Percentiles rank a stretch among this genome's conserved stretches.
Conservation (phyloP, 257 asterid species). For the Perilla frutescens region DNA sequence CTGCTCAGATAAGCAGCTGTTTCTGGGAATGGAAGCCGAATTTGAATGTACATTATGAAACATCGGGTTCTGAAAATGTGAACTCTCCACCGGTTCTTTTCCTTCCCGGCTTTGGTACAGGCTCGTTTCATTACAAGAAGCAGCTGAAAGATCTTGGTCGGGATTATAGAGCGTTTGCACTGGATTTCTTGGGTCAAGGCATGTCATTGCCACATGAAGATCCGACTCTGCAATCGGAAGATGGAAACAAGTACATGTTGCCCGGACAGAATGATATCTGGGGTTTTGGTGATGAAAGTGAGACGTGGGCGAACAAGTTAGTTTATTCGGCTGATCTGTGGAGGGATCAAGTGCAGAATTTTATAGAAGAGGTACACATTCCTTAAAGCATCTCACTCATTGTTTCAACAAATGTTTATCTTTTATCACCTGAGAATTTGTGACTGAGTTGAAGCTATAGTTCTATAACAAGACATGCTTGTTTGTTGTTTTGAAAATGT, state of each 20-base stretch:
- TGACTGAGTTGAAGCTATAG: not conserved
- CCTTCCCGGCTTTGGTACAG: conserved; percentile 97
- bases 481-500: no score
- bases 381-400: conserved; percentile 7
- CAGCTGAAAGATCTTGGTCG: conserved; percentile 94
- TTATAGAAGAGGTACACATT: conserved; percentile 75
- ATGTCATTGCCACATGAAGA: conserved; percentile 81
- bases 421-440: conserved; percentile 15
- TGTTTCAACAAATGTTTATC: not conserved
- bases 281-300: conserved; percentile 93
- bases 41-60: conserved; percentile 76
- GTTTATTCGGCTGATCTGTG: conserved; percentile 88
- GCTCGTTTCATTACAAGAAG: conserved; percentile 92
- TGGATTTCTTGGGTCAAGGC: conserved; percentile 95
- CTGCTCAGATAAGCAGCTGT: conserved; percentile 62
- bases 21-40: conserved; percentile 93
- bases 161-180: conserved; percentile 75
- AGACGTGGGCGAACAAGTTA: conserved; percentile 85
- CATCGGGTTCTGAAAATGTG: conserved; percentile 74
- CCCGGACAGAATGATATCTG: conserved; percentile 55
- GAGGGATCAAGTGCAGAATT: conserved; percentile 83
- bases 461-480: no score
- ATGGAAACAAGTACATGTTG: conserved; percentile 36
- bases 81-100: conserved; percentile 78
- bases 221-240: conserved; percentile 59